phyloP scores from a whole-genome alignment of 2,329 filamentous ascomycete genomes.

The Podosphaera fusca region DNA sequence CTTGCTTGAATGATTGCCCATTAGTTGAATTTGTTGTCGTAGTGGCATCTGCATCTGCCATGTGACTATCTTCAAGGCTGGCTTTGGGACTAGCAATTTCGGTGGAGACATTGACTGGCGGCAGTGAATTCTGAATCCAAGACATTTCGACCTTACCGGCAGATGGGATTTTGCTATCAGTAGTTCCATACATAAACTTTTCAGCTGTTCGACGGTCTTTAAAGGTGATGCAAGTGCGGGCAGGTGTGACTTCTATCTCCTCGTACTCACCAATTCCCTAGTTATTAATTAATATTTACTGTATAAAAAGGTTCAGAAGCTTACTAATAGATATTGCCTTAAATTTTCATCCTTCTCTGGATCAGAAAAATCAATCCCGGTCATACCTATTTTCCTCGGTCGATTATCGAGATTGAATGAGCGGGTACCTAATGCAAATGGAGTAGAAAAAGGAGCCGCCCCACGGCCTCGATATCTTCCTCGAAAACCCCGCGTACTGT shows the following conservation, averaged over 20 bases:
- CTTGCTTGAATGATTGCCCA: not conserved
- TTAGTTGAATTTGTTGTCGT: constrained; percentile 6
- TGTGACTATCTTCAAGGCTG: constrained; percentile 6
- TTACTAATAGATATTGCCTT: constrained; percentile 46
- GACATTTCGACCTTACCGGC: constrained; percentile 40
- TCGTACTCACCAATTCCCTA: constrained; percentile 40
- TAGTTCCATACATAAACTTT: constrained; percentile 38
- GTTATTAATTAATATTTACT: constrained; percentile 1
- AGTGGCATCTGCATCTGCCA: constrained; percentile 16
- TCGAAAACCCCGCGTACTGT: constrained; percentile 18
- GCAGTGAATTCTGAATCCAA: constrained; percentile 27
- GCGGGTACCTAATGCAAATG: constrained; percentile 11
- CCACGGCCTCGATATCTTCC: constrained; percentile 26
- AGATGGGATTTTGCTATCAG: constrained; percentile 34
- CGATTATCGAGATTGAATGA: constrained; percentile 53
- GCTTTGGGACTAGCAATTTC: constrained; percentile 2
- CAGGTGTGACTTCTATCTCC: constrained; percentile 26
- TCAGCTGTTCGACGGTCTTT: constrained; percentile 50
- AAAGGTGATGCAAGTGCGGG: constrained; percentile 33
- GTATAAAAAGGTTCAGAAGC: constrained; percentile 11
- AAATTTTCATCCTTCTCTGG: constrained; percentile 43
- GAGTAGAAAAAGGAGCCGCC: constrained; percentile 14
- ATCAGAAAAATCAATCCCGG: constrained; percentile 38
- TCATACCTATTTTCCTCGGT: constrained; percentile 41
- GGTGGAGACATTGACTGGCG: constrained; percentile 8